Evolutionary conservation across 1,284 basidiomycete genomes (phyloP), one percentile per base, ranked within the genome.

Genomic region (Mycosarcoma maydis): DNA sequence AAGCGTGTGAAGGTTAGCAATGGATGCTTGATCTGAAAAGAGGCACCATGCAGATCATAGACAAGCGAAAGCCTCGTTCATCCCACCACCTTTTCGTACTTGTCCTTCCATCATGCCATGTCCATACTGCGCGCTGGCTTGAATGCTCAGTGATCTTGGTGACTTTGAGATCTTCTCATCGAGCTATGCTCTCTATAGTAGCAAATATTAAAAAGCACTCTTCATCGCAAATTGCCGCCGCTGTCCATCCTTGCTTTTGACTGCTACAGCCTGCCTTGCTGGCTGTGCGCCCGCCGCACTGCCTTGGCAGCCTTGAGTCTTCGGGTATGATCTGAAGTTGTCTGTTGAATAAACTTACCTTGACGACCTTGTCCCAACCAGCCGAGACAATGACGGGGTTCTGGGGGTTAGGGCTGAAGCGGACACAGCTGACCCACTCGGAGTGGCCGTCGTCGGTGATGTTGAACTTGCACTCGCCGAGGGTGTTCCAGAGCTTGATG

Each of bases 401-500:
- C 86, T 89, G 82, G 73, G 95, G 90, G 85, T 98, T 99, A 66
- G 96, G 96, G 86, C 93, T 96, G 88, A 99, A 99, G 83, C 96
- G 91, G 50, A 99, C 96, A 85, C 96, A 98, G 58, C 94, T 98
- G 72, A 99, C 95, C 92, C 92, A 81, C 70, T 81, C 80, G 41
- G 78, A 72, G 78, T 81, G 96, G 75, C 95, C 94, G 79, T 98
- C 96, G 80, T 98, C 95, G 86, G 93, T 92, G 85, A 99, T 99
- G 85, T 98, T 92, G 85, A 94, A 98, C 85, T 98, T 99, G 88
- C 96, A 98, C 86, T 99, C 96, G 83, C 96, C 96, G 73, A 99
- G 90, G 72, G 96, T 99, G 87, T 99, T 98, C 96, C 96, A 99
- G 82, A 99, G 91, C 85, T 98, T 99, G 88, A 98, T 99, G 52